A percentile compares a stretch with the other conserved stretches of the same genome.
These are phyloP conservation scores for Wickerhamomyces sp. DNA, from an alignment of 1,139 yeast species.

Conservation along the genomic window DNA sequence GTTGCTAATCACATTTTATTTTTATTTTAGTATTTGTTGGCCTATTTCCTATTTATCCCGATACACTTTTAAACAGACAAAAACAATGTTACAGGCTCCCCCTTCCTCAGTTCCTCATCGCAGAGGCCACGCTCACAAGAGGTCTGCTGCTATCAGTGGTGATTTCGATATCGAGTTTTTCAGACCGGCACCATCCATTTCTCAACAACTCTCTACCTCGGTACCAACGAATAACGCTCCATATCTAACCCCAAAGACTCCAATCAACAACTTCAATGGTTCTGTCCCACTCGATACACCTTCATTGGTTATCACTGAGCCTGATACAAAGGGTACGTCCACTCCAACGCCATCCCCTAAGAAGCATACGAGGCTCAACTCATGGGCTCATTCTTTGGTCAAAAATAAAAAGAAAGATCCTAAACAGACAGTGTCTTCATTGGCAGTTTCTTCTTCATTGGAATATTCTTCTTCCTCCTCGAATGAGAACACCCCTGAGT, in stretches of 20 bases:
- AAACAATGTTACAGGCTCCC: conserved; percentile 3
- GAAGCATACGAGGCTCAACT: conserved; percentile 17
- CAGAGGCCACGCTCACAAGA: conserved; percentile 58
- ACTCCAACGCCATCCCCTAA: conserved; percentile 21
- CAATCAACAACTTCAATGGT: not conserved
- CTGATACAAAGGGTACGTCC: conserved; percentile 3
- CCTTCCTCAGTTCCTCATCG: conserved; percentile 19
- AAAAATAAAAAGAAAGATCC: conserved; percentile 4
- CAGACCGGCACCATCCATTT: conserved; percentile 23
- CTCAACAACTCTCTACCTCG: conserved; percentile 18
- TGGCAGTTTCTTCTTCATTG: not conserved
- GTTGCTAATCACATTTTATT: too few species aligned
- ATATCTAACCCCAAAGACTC: conserved; percentile 4
- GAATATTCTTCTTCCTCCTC: conserved; percentile 21
- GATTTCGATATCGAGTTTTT: conserved; percentile 49
- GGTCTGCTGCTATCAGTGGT: conserved; percentile 73
- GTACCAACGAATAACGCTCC: conserved; percentile 11
- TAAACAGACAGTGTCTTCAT: not conserved
- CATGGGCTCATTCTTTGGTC: conserved; percentile 20
- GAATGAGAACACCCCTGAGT: conserved; percentile 25
- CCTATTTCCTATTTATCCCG: too few species aligned
- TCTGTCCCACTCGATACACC: conserved; percentile 9
- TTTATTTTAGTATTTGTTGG: too few species aligned
- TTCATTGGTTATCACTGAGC: conserved; percentile 13
- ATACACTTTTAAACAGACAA: too few species aligned